phyloP scores from a whole-genome alignment of 768 basidiomycete species.

The Rhizopogon vesiculosus region DNA sequence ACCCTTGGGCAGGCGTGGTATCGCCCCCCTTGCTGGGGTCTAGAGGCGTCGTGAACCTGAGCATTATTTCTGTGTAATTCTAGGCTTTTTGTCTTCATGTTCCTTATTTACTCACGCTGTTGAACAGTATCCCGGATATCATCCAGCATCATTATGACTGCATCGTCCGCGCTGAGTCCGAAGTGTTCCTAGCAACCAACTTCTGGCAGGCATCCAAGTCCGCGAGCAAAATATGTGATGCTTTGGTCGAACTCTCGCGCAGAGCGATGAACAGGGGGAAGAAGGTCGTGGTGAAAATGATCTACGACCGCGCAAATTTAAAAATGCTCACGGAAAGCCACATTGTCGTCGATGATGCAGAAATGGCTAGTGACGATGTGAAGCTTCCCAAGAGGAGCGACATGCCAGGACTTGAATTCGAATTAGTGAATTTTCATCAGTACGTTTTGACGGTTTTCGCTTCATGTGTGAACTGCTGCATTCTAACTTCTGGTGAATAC shows the following conservation, averaged over 20 bases:
- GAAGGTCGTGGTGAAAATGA: slow-evolving; percentile 58
- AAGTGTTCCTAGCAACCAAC: slow-evolving; percentile 67
- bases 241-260: slow-evolving; percentile 47
- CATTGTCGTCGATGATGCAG: slow-evolving; percentile 38
- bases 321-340: slow-evolving; percentile 46
- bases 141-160: slow-evolving; percentile 64
- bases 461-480: neutral
- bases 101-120: slow-evolving; percentile 4
- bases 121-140: slow-evolving; percentile 59
- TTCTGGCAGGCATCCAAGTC: slow-evolving; percentile 52
- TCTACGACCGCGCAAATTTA: slow-evolving; percentile 64
- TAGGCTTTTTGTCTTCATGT: neutral
- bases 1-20: slow-evolving; percentile 52
- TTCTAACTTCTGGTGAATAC: slow-evolving; percentile 4
- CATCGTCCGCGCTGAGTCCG: slow-evolving; percentile 56
- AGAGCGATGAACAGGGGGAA: slow-evolving; percentile 38
- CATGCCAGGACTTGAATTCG: slow-evolving; percentile 55
- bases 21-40: slow-evolving; percentile 62
- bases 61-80: slow-evolving; percentile 52
- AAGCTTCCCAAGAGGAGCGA: slow-evolving; percentile 49
- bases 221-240: slow-evolving; percentile 45
- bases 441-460: slow-evolving; percentile 4
- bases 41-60: slow-evolving; percentile 57
- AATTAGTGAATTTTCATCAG: slow-evolving; percentile 55
- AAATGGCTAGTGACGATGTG: slow-evolving; percentile 41